Conservation (phyloP, 2,329 filamentous ascomycete genomes). For the Xylariaceae sp. region DNA sequence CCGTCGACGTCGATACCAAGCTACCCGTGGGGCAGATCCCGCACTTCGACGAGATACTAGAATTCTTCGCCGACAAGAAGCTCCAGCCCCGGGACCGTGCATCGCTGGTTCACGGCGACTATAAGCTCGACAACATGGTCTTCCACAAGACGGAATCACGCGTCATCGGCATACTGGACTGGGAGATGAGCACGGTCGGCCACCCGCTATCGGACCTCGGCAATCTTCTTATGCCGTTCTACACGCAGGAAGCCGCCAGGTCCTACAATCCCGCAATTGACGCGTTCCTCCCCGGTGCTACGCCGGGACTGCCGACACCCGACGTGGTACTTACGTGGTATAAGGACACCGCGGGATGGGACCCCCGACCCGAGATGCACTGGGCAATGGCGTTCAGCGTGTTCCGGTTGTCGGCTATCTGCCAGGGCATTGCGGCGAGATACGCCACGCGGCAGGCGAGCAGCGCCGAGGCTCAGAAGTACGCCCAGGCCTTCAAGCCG, state of each 20-base stretch:
- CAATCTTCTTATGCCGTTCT: slow-evolving; percentile 54
- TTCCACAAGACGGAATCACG: slow-evolving; percentile 85
- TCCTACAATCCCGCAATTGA: slow-evolving; percentile 11
- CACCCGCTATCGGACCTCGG: slow-evolving; percentile 88
- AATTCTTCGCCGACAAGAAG: slow-evolving; percentile 69
- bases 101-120: slow-evolving; percentile 88
- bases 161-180: slow-evolving; percentile 92
- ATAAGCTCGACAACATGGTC: slow-evolving; percentile 88
- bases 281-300: slow-evolving; percentile 26
- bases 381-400: slow-evolving; percentile 60
- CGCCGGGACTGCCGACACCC: slow-evolving; percentile 48
- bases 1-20: slow-evolving; percentile 71
- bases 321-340: slow-evolving; percentile 64
- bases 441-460: slow-evolving; percentile 84
- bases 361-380: slow-evolving; percentile 50
- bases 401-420: slow-evolving; percentile 58
- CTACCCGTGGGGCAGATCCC: slow-evolving; percentile 76
- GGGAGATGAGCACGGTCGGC: slow-evolving; percentile 98
- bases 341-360: slow-evolving; percentile 57
- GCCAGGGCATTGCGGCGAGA: slow-evolving; percentile 87
- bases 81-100: slow-evolving; percentile 71
- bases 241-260: slow-evolving; percentile 22
- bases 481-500: slow-evolving; percentile 64
- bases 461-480: slow-evolving; percentile 71
- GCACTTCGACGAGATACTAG: slow-evolving; percentile 73